Evolutionary conservation across 2,329 filamentous ascomycete genomes (phyloP), one percentile per base, ranked within the genome.

Genomic region (Helicocarpus griseus): DNA sequence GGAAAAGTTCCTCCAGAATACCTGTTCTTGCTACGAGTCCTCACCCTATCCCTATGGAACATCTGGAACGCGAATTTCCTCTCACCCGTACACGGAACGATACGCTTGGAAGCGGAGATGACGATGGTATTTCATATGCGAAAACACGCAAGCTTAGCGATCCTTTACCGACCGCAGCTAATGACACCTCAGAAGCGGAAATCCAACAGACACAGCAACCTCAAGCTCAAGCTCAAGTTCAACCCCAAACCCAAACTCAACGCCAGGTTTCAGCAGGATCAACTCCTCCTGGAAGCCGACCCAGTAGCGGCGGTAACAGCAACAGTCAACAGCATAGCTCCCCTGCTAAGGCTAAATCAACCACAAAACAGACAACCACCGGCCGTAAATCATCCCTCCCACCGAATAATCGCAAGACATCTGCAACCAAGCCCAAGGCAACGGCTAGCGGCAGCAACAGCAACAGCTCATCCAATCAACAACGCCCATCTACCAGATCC

Each of bases 1-100:
- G 85, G 77, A 70, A 79, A 75, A 72, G 80, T 71, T 73, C 79
- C 3, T 95, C 91, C 41, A 83, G 88, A 50, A 96, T 98, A 64
- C 93, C 93, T 1, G 77, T 97, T 35, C 83, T 89, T 28, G 90
- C 88, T 61, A 74, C 79, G 13, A 95, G 88, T 64, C 86, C 87
- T 2, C 78, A 82, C 19, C 89, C 89, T 9, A 83, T 94, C 53
- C 80, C 87, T 1, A 68, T 79, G 48, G 81, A 85, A 47, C 81
- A 84, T 56, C 74, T 88, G 43, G 89, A 91, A 58, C 81, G 89
- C 56, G 85, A 89, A 60, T 82, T 80, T 22, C 82, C 82, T 21
- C 73, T 85, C 41, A 72, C 77, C 50, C 80, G 89, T 53, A 79
- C 75, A 50, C 71, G 78, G 47, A 74, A 75, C 45, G 73, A 75